A percentile compares a stretch with the other conserved stretches of the same genome.
These are phyloP conservation scores for Darksidea phi DNA, from an alignment of 495 filamentous ascomycete genomes.

Conservation along the genomic window DNA sequence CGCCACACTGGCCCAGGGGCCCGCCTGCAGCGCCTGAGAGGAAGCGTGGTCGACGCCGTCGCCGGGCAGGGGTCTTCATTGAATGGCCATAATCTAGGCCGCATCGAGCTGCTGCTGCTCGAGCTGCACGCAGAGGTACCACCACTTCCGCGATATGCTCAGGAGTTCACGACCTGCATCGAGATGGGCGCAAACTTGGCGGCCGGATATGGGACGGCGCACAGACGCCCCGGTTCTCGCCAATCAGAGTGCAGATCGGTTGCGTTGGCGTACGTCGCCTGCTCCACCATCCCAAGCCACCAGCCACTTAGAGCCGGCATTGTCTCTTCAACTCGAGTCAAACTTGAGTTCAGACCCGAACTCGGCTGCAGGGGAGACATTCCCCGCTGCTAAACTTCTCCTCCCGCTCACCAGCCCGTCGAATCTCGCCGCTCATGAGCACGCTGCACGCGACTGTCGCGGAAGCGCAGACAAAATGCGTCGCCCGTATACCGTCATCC, in stretches of 20 bases:
- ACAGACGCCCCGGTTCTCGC: slow-evolving; percentile 18
- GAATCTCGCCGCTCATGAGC: not conserved
- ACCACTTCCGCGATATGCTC: not conserved
- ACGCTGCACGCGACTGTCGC: slow-evolving; percentile 26
- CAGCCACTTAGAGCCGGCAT: slow-evolving; percentile 3
- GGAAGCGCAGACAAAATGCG: slow-evolving; percentile 27
- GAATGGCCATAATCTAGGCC: slow-evolving; percentile 20
- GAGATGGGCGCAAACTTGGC: slow-evolving; percentile 8
- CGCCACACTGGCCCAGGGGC: slow-evolving; percentile 18
- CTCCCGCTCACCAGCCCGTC: slow-evolving; percentile 16
- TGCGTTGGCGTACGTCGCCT: slow-evolving; percentile 2
- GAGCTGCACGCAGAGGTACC: not conserved
- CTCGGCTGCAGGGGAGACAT: slow-evolving; percentile 31
- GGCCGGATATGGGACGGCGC: slow-evolving; percentile 24
- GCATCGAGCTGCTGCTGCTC: slow-evolving; percentile 23
- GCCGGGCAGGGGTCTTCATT: slow-evolving; percentile 25
- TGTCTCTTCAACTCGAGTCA: not conserved
- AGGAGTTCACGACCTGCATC: slow-evolving; percentile 2
- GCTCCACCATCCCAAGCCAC: slow-evolving; percentile 24
- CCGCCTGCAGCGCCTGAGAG: slow-evolving; percentile 23
- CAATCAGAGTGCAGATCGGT: slow-evolving; percentile 30
- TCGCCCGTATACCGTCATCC: slow-evolving; percentile 12
- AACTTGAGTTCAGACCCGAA: slow-evolving; percentile 6
- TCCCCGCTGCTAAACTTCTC: slow-evolving; percentile 25
- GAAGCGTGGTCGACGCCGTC: slow-evolving; percentile 10